Base-by-base conservation (phyloP, 192 early-diverging fungal species). In the Borealophlyctis nickersoniae region DNA sequence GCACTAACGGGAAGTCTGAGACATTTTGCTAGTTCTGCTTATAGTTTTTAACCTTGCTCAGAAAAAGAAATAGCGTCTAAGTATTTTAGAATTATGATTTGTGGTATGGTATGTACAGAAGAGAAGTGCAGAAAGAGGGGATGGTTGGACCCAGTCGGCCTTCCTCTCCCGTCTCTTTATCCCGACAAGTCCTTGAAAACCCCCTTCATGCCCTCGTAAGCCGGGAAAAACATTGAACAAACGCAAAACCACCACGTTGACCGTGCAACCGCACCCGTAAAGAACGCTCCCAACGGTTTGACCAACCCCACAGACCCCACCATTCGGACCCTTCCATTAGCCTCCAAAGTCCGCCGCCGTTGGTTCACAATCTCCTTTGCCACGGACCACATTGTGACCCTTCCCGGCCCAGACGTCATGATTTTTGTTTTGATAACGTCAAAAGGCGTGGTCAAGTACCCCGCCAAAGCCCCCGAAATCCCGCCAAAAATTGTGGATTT, bases 221-320 rank as follows among this genome's bases (percentile, higher is more conserved):
- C 78, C 1, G 89, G 86, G 72, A 90, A 90, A 69, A 90, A 90
- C 62, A 88, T 88, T 24, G 82, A 84, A 62, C 89, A 90, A 24
- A 90, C 86, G 59, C 87, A 77, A 56, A 88, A 88, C 88, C 88
- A 88, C 88, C 88, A 90, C 16, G 83, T 65, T 29, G 77, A 77
- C 33, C 88, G 64, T 2, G 88, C 81, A 19, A 80, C 73, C 5
- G 77, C 79, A 7, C 88, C 88, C 0, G 73, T 66, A 68, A 88
- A 90, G 74, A 90, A 87, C 7, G 77, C 69, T 34, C 62, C 36
- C 54, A 73, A 79, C 14, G 52, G 23, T 36, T 64, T 57, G 50
- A 55, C 49, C 27, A 55, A 53, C 19, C 39, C 65, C 35, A 62
- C 56, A 29, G 52, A 52, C 7, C 59, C 52, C 32, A 67, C 58